These are phyloP conservation scores for Sporothrix protearum DNA, from an alignment of 2,329 filamentous ascomycete genomes.

Conservation along the genomic window DNA sequence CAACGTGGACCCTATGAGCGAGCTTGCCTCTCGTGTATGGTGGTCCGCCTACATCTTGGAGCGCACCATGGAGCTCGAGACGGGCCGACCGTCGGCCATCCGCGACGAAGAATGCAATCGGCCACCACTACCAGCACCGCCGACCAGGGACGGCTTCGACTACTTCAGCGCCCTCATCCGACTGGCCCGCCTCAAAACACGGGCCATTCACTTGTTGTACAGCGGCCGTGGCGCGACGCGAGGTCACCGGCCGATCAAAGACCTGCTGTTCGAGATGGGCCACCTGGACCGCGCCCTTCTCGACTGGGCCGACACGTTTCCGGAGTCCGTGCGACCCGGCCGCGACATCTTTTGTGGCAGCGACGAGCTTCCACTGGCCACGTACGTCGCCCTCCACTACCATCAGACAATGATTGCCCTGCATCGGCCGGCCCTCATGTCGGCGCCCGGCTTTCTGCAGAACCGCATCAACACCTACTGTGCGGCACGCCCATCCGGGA, in stretches of 20 bases:
- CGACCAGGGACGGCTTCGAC: neutral
- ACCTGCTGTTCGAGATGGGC: constrained; percentile 21
- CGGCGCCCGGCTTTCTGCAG: constrained; percentile 16
- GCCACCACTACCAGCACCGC: neutral
- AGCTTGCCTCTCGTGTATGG: neutral
- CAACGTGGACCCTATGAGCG: neutral
- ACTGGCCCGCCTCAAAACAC: constrained; percentile 16
- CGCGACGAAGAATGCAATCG: constrained; percentile 21
- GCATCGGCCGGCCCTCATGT: constrained; percentile 21
- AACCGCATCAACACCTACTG: constrained; percentile 24
- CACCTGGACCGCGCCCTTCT: constrained; percentile 21
- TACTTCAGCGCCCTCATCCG: constrained; percentile 18
- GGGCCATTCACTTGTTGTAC: constrained; percentile 17
- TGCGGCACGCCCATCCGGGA: constrained; percentile 16
- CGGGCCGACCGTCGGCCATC: constrained; percentile 20
- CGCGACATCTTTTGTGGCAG: constrained; percentile 20
- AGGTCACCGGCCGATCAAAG: neutral
- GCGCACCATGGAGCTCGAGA: constrained; percentile 23
- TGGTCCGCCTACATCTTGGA: constrained; percentile 23
- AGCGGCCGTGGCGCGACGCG: neutral
- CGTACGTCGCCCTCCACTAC: constrained; percentile 19
- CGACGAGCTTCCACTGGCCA: constrained; percentile 20
- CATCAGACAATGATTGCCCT: constrained; percentile 23
- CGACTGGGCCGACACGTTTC: constrained; percentile 23
- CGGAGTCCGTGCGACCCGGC: constrained; percentile 18